phyloP scores from a whole-genome alignment of 2,329 filamentous ascomycete genomes.

The Bipolaris gigantea region DNA sequence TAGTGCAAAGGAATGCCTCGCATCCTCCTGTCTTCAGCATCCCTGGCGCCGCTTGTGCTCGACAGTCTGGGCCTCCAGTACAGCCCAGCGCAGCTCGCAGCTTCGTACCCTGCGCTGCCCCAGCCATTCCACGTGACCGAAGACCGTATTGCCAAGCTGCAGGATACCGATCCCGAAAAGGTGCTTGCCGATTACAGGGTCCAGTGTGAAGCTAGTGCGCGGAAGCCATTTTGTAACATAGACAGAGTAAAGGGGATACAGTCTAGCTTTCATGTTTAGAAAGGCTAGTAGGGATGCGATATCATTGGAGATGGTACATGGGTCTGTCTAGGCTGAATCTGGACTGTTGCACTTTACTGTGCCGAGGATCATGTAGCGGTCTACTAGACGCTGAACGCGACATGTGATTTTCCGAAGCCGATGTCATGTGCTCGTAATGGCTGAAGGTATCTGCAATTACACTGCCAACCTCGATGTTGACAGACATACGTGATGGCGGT shows the following conservation, averaged over 20 bases:
- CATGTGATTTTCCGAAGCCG: no score
- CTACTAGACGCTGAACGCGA: no score
- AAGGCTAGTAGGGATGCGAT: neutral
- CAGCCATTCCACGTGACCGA: slow-evolving; percentile 10
- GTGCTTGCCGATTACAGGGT: neutral
- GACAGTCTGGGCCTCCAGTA: slow-evolving; percentile 9
- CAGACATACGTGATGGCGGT: neutral
- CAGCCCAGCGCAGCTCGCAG: slow-evolving; percentile 4
- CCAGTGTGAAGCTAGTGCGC: slow-evolving; percentile 6
- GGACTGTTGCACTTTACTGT: no score
- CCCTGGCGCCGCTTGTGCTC: slow-evolving; percentile 11
- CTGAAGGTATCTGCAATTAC: neutral
- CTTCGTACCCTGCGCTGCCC: slow-evolving; percentile 10
- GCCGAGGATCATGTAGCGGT: no score
- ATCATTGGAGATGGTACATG: neutral
- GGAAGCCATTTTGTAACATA: slow-evolving; percentile 13
- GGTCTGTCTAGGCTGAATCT: neutral
- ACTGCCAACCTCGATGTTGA: neutral
- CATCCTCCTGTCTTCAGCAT: slow-evolving; percentile 10
- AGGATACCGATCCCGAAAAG: slow-evolving; percentile 1
- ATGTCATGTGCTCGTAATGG: no score
- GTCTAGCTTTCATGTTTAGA: neutral
- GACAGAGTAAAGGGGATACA: neutral
- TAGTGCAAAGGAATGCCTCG: slow-evolving; percentile 8
- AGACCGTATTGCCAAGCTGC: slow-evolving; percentile 9